phyloP scores from a whole-genome alignment of 768 basidiomycete genomes.

The Dacryopinax primogenitus region DNA sequence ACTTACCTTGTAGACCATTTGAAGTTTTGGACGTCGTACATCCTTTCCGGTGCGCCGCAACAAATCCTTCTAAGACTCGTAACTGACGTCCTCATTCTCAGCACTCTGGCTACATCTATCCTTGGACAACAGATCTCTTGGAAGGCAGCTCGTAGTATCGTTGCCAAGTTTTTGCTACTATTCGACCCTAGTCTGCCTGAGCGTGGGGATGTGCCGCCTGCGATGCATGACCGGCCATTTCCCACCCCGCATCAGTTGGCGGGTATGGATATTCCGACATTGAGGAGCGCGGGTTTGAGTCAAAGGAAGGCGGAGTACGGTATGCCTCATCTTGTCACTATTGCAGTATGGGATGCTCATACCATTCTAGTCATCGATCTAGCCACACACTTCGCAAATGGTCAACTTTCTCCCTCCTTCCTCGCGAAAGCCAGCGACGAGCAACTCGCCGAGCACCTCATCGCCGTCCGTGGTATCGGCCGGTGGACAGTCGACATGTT shows the following conservation, averaged over 20 bases:
- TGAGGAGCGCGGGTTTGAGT: constrained; percentile 67
- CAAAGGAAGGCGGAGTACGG: constrained; percentile 84
- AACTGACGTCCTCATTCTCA: constrained; percentile 21
- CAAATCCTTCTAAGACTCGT: neutral
- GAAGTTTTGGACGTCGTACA: constrained; percentile 62
- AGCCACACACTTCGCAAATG: constrained; percentile 67
- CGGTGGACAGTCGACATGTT: constrained; percentile 75
- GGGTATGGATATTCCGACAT: constrained; percentile 40
- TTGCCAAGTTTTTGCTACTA: constrained; percentile 61
- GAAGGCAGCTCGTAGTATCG: constrained; percentile 74
- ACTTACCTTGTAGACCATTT: constrained; percentile 62
- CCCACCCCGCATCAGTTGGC: constrained; percentile 61
- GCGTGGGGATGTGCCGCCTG: constrained; percentile 22
- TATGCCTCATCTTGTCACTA: constrained; percentile 25
- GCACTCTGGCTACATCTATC: constrained; percentile 59
- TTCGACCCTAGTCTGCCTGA: constrained; percentile 66
- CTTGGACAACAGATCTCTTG: constrained; percentile 74
- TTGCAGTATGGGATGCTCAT: neutral
- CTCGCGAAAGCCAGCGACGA: constrained; percentile 61
- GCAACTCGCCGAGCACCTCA: constrained; percentile 59
- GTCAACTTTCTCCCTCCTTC: constrained; percentile 60
- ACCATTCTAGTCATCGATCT: constrained; percentile 52
- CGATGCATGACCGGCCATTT: constrained; percentile 30
- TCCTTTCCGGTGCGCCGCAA: constrained; percentile 52
- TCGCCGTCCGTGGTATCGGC: constrained; percentile 68